Base-by-base conservation (phyloP, 1,284 basidiomycete species). In the Naganishia sp. region DNA sequence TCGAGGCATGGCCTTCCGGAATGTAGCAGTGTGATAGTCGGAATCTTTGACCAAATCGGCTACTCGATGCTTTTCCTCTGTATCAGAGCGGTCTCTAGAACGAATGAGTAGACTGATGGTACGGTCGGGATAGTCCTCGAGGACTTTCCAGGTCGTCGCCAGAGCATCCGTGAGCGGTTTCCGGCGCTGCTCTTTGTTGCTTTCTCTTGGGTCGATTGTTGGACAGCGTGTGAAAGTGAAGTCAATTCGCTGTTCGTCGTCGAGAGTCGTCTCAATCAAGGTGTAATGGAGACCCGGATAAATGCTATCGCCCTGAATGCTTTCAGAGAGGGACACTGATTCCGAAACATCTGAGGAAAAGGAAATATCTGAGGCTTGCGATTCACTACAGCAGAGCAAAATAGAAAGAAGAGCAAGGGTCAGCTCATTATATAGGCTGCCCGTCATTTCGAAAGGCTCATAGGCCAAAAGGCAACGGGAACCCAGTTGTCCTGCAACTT, bases 261-360 rank as follows among this genome's bases (percentile, higher is more conserved):
- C 47, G 15, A 2, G 4, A 17, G 47, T 35, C 10, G 35, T 21
- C 18, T 39, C 45, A 18, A 10, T 17, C 41, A 32, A 31, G 17
- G 18, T 58, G 58, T 61, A 61, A 41, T 35, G 39, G 11, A 61
- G 47, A n/a, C 58, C 58, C 3, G 39, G 35, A 28, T 51, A 61
- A 13, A 61, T 47, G 47, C 18, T 21, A 6, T n/a, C 11, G 0
- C 35, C n/a, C 5, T 54, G 7, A 10, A 4, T 15, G 3, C 11
- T n/a, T 2, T 1, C 23, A 9, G 45, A 15, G 11, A 7, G 18
- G 23, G 35, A 39, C 35, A 1, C 7, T 39, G 35, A 39, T 1
- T 1, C 28, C 4, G 35, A 13, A 4, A 6, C 2, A 6, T 9
- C 13, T 39, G 35, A 9, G 7, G 35, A 39, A 9, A 6, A 39